Evolutionary conservation across 129 eudicot genomes (phyloP).

Genomic region (Scalesia atractyloides): DNA sequence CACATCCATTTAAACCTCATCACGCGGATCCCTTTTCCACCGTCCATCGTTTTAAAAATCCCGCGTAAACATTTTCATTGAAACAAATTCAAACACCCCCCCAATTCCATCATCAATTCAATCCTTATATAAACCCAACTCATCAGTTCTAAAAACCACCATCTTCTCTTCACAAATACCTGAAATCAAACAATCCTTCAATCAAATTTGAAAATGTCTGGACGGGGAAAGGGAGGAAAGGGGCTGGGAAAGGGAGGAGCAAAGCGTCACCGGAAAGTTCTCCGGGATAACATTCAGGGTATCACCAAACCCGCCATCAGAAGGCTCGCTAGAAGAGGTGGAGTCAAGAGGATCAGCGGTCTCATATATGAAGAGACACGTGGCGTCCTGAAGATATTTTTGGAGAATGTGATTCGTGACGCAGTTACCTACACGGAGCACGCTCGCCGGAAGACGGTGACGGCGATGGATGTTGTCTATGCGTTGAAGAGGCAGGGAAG

Average conservation of each 20-base stretch:
- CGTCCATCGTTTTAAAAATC: constrained; percentile 16
- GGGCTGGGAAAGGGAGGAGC: constrained; percentile 47
- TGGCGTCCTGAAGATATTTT: constrained; percentile 34
- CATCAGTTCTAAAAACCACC: background rate
- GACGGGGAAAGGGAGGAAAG: constrained; percentile 45
- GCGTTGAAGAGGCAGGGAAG: constrained; percentile 45
- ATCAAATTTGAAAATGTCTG: constrained; percentile 24
- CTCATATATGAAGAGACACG: constrained; percentile 32
- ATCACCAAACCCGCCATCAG: constrained; percentile 41
- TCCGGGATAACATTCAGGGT: constrained; percentile 38
- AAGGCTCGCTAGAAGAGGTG: constrained; percentile 35
- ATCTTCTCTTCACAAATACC: background rate
- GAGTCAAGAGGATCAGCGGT: constrained; percentile 35
- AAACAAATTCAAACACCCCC: constrained; percentile 8
- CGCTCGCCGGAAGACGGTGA: constrained; percentile 37
- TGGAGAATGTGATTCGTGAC: constrained; percentile 38
- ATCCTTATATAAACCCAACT: constrained; percentile 12
- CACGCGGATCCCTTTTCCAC: background rate
- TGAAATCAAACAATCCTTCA: background rate
- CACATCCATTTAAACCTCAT: background rate
- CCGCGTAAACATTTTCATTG: background rate
- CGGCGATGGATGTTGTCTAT: constrained; percentile 44
- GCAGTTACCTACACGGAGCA: constrained; percentile 38
- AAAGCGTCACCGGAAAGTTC: constrained; percentile 44
- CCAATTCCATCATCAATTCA: no score